phyloP scores from a whole-genome alignment of 2,329 filamentous ascomycete species.

The Aureobasidium lini region DNA sequence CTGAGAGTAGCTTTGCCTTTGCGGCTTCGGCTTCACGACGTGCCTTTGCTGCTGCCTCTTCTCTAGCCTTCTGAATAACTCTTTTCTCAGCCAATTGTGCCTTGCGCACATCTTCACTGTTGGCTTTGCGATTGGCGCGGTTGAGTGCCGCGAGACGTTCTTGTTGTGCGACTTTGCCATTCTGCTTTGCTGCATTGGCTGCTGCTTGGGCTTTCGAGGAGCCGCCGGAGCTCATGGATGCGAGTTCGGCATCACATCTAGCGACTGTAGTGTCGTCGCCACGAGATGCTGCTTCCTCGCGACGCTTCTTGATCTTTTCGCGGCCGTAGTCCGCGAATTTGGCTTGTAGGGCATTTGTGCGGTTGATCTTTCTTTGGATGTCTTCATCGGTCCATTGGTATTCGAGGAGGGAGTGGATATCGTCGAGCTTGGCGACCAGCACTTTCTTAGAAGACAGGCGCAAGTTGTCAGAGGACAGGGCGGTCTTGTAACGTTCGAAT shows the following conservation, averaged over 20 bases:
- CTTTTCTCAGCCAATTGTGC: conserved; percentile 71
- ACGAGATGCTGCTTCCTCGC: conserved; percentile 57
- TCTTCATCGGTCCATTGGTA: conserved; percentile 78
- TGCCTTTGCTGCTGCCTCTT: conserved; percentile 48
- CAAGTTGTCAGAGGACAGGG: conserved; percentile 63
- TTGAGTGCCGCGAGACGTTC: conserved; percentile 81
- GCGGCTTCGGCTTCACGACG: conserved; percentile 36
- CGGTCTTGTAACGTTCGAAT: conserved; percentile 71
- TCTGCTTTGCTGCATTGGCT: conserved; percentile 41
- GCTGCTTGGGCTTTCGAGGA: conserved; percentile 34
- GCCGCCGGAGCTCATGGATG: conserved; percentile 57
- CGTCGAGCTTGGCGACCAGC: conserved; percentile 64
- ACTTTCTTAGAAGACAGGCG: conserved; percentile 65
- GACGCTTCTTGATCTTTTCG: conserved; percentile 55
- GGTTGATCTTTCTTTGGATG: conserved; percentile 69
- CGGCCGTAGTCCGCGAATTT: conserved; percentile 57
- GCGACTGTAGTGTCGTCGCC: conserved; percentile 55
- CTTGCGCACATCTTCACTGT: conserved; percentile 83
- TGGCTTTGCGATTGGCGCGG: conserved; percentile 71
- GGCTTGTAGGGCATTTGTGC: conserved; percentile 59
- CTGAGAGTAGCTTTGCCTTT: conserved; percentile 26
- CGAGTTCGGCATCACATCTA: conserved; percentile 42
- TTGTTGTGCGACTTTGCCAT: conserved; percentile 54
- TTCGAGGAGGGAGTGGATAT: conserved; percentile 72
- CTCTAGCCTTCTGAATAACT: conserved; percentile 33